Base-by-base conservation (phyloP, 768 basidiomycete species). In the Termitomyces sp. region DNA sequence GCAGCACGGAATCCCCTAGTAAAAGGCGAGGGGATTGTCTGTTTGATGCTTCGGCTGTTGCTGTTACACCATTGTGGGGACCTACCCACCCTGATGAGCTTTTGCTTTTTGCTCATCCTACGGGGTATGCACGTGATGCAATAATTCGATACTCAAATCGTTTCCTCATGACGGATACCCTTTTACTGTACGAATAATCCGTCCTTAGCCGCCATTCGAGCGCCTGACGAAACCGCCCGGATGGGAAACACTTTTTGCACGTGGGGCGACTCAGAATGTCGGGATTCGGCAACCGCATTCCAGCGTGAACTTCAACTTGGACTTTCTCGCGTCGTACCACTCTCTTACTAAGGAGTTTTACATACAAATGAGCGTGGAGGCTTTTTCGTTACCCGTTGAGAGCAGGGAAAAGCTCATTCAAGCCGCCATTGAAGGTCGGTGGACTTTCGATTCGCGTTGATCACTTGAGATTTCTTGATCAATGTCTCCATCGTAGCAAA, bases 11-110 rank as follows among this genome's bases (percentile, higher is more conserved):
- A 77, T 77, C 75, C 76, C 76, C 76, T 79, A 79, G 76, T 78
- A 78, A 79, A 79, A 77, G 78, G 77, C 77, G 76, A 79, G 76
- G 77, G 77, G 77, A 78, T 79, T 77, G 76, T 77, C 68, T 75
- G 70, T 64, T 79, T 77, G 77, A 76, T 69, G 73, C 65, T 75
- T 69, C 70, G 72, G 64, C 76, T 74, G 74, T 70, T 73, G 75
- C 75, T 67, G 58, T 59, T 0, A 4, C 2, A 16, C 12, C 59
- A n/a, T 5, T 12, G n/a, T n/a, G n/a, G n/a, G n/a, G n/a, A n/a
- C n/a, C n/a, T n/a, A n/a, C n/a, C 35, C 2, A 12, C 32, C 14
- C 28, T 6, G 14, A 33, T 47, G 33, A 48, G 46, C 73, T 58
- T 66, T 69, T 74, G 75, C 59, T 70, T 77, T 77, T 76, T 72